Evolutionary conservation across 78 protist species (phyloP), one percentile per base, ranked within the genome.

Genomic region (Dictyostelium purpureum): DNA sequence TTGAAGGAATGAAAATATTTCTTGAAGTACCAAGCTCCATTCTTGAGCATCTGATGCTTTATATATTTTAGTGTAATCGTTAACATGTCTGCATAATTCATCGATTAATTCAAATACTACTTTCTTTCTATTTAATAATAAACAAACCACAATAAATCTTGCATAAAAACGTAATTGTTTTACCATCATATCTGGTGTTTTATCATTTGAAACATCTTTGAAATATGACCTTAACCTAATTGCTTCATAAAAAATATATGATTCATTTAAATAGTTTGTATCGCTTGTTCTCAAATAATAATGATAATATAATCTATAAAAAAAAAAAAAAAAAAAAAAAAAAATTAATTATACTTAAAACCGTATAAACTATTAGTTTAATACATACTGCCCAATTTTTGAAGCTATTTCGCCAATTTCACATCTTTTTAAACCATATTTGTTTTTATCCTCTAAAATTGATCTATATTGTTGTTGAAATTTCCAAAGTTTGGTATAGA

Each of bases 371-470:
- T 74, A 74, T 51, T 56, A 83, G 33, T 65, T 73, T 33, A 51
- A 70, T 40, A 67, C 80, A 19, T 52, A 24, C 66, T 96, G 97
- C 12, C 94, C 97, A 79, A 96, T 93, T 31, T 71, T 88, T 37
- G 96, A 79, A 37, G 96, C 96, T 38, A 93, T 89, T 65, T 85
- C 97, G 31, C 97, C 97, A 52, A 96, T 93, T 70, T 89, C 92
- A 52, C 74, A 75, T 54, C 97, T 71, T 51, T 89, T 75, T 52
- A 96, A 67, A 43, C 90, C 90, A 67, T 73, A 77, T 66, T 76
- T 79, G 49, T 26, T 35, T 42, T 59, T 85, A 49, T 66, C 75
- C 37, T 73, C 91, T 31, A 78, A 52, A 2, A 93, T 71, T 31
- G 89, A 31, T 61, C 94, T 52, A 71, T 89, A 75, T 59, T 79